Evolutionary conservation across 148 eudicot species (phyloP).

Genomic region (Nyssa sinensis): DNA sequence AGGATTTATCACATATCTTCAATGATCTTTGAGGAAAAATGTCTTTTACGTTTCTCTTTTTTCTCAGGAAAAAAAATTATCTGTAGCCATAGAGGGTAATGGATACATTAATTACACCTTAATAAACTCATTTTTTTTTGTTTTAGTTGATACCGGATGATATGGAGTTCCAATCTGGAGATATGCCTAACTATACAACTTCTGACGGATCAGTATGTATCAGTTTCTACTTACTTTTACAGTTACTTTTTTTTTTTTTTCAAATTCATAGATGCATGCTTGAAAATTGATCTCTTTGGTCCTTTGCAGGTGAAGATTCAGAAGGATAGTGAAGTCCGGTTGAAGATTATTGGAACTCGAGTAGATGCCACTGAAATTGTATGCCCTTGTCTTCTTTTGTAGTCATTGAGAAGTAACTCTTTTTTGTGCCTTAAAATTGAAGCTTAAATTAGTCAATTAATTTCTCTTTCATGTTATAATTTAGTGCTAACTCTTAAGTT

Average conservation of each 20-base stretch:
- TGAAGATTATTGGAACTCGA: slow-evolving; percentile 94
- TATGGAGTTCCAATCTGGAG: slow-evolving; percentile 97
- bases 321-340: slow-evolving; percentile 89
- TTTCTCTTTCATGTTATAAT: background rate
- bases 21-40: background rate
- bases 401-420: background rate
- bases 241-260: background rate
- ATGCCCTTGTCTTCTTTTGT: slow-evolving; percentile 15
- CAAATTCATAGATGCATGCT: background rate
- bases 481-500: too few species aligned
- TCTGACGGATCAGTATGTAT: slow-evolving; percentile 90
- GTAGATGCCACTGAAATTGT: slow-evolving; percentile 99
- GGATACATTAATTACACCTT: background rate
- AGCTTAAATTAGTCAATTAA: background rate
- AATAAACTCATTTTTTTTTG: background rate
- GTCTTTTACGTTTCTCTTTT: background rate
- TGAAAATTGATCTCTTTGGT: slow-evolving; percentile 11
- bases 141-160: slow-evolving; percentile 92
- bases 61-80: background rate
- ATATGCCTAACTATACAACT: slow-evolving; percentile 83
- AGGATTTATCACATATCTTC: background rate
- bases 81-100: background rate
- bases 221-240: background rate
- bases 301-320: slow-evolving; percentile 78
- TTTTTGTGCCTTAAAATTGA: background rate